Base-by-base conservation (phyloP, 140 eudicot genomes). In the Flaveria floridana region DNA sequence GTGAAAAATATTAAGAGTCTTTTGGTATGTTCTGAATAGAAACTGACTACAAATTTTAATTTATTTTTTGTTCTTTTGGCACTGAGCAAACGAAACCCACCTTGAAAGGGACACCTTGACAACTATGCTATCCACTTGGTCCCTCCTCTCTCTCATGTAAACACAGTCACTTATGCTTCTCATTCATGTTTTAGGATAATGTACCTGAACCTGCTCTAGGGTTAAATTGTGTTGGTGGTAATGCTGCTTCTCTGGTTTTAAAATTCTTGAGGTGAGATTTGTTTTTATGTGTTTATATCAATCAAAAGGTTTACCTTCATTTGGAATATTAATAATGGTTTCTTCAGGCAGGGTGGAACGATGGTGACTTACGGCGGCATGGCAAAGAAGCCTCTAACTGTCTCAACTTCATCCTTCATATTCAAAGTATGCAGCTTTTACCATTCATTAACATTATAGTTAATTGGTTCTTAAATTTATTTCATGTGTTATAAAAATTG, bases 331-430 rank as follows among this genome's bases (percentile, higher is more conserved):
- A 57, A 66, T 42, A 28, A 52, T 61, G 80, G 71, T 66, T 77
- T 67, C 86, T 77, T 70, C 86, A 90, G 97, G 87, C 88, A 82
- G 64, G 92, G 99, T 63, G 99, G 99, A 65, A 95, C 92, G 19
- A 95, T 95, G 99, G 99, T 91, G 78, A 95, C 99, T 8, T 95
- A 88, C 80, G 99, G 99, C 7, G 99, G 99, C 52, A 95, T 95
- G 99, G 75, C 97, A 19, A 95, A 95, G 90, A 87, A 87, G 82
- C 99, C 99, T 68, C 14, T 95, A 57, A 88, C 96, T 14, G 96
- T 91, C 25, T 82, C 97, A 78, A 95, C 99, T 64, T 80, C 97
- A 59, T 65, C 96, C 64, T 88, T 95, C 79, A 95, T 95, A 65
- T 95, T 95, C 73, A 95, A 95, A 95, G 99, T 94, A 83, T 0